phyloP scores from a whole-genome alignment of 1,284 basidiomycete species.

The Microbotryum scabiosae region DNA sequence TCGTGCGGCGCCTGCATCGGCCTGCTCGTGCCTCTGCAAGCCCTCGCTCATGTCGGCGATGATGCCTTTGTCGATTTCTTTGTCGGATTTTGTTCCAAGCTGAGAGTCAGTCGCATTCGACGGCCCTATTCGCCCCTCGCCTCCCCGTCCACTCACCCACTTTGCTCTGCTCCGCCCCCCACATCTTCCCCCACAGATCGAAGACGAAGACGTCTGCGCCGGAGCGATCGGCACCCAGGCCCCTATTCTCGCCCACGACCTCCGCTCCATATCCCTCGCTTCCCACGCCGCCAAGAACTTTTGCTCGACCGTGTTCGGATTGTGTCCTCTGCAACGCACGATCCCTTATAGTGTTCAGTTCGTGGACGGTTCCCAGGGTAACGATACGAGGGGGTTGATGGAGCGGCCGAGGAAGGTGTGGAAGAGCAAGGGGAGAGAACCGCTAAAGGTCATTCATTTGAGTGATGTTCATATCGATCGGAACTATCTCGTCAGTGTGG shows the following conservation, averaged over 20 bases:
- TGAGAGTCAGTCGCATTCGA: constrained; percentile 15
- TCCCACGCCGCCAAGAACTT: constrained; percentile 51
- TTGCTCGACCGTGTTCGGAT: constrained; percentile 52
- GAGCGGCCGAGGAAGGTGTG: constrained; percentile 1
- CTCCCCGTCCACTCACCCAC: neutral
- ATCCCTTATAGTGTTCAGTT: constrained; percentile 26
- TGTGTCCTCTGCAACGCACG: constrained; percentile 44
- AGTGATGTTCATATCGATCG: constrained; percentile 37
- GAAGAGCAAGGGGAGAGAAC: constrained; percentile 6
- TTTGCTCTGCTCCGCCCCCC: neutral
- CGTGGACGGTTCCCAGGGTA: neutral
- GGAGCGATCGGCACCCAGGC: constrained; percentile 49
- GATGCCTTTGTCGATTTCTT: constrained; percentile 33
- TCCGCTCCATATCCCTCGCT: constrained; percentile 47
- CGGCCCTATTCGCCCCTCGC: neutral
- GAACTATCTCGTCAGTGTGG: constrained; percentile 37
- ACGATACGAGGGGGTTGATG: neutral
- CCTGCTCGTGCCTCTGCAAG: constrained; percentile 31
- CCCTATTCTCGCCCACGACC: constrained; percentile 52
- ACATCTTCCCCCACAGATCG: constrained; percentile 26
- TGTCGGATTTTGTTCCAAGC: constrained; percentile 31
- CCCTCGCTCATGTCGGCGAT: constrained; percentile 34
- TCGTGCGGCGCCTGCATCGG: constrained; percentile 33
- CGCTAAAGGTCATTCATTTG: constrained; percentile 36
- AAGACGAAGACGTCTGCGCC: constrained; percentile 50